A percentile compares a stretch with the other conserved stretches of the same genome.
Evolutionary conservation across 1,139 yeast genomes (phyloP).

Genomic region (Scheffersomyces illinoinensis): DNA sequence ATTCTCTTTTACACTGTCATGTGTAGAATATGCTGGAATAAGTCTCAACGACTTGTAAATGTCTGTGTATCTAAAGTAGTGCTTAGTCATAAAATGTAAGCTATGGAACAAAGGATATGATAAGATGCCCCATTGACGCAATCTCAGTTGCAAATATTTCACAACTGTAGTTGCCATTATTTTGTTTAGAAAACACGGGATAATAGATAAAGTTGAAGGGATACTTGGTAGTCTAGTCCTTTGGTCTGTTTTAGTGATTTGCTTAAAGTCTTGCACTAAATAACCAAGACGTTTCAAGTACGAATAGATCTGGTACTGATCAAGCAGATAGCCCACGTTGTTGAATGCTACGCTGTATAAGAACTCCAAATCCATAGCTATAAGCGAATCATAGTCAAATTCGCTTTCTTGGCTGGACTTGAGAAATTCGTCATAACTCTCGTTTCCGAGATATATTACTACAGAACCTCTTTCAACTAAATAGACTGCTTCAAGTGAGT

Average conservation of each 20-base stretch:
- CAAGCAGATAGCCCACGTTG: conserved; percentile 33
- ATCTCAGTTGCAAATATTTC: background rate
- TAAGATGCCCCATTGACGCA: conserved; percentile 3
- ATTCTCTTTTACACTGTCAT: conserved; percentile 13
- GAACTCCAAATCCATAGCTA: conserved; percentile 63
- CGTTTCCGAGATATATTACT: conserved; percentile 46
- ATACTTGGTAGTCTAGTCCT: background rate
- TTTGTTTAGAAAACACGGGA: background rate
- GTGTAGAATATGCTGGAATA: conserved; percentile 26
- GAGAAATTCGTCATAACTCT: conserved; percentile 10
- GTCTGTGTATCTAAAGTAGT: conserved; percentile 38
- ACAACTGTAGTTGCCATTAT: background rate
- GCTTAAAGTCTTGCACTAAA: conserved; percentile 46
- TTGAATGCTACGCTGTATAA: conserved; percentile 57
- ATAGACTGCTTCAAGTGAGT: conserved; percentile 71
- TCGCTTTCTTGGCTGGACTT: conserved; percentile 7
- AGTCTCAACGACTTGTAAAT: conserved; percentile 40
- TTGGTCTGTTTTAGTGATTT: background rate
- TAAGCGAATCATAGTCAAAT: conserved; percentile 23
- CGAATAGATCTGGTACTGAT: conserved; percentile 69
- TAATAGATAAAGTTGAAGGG: background rate
- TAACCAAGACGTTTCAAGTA: conserved; percentile 80
- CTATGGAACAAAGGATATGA: conserved; percentile 10
- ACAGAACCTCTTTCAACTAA: conserved; percentile 83
- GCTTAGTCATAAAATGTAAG: conserved; percentile 16